phyloP scores from a whole-genome alignment of 2,329 filamentous ascomycete species.

The Corinectria fuckeliana region DNA sequence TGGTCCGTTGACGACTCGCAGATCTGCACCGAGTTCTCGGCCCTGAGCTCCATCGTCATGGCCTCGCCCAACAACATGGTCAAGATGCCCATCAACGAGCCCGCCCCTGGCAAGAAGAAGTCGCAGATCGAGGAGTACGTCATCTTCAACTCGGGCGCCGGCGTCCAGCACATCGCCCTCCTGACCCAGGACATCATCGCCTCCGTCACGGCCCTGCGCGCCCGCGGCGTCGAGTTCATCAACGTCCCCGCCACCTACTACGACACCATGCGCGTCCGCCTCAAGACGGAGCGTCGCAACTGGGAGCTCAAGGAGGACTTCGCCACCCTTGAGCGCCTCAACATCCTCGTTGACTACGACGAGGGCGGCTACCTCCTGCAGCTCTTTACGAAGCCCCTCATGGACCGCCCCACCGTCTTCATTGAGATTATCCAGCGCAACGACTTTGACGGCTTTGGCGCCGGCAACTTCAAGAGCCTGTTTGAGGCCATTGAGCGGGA shows the following conservation, averaged over 20 bases:
- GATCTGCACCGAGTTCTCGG: slow-evolving; percentile 91
- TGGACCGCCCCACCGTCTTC: slow-evolving; percentile 95
- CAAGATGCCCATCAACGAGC: slow-evolving; percentile 99
- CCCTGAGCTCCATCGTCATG: slow-evolving; percentile 91
- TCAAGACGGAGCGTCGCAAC: slow-evolving; percentile 66
- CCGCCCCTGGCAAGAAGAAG: slow-evolving; percentile 86
- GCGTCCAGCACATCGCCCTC: slow-evolving; percentile 93
- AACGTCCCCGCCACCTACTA: slow-evolving; percentile 89
- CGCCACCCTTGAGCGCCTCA: slow-evolving; percentile 75
- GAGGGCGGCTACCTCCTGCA: slow-evolving; percentile 84
- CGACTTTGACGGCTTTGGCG: slow-evolving; percentile 90
- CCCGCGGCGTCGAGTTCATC: slow-evolving; percentile 93
- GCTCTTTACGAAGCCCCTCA: slow-evolving; percentile 84
- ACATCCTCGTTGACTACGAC: slow-evolving; percentile 95
- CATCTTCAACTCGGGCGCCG: slow-evolving; percentile 86
- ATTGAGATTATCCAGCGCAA: slow-evolving; percentile 95
- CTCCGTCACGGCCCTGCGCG: slow-evolving; percentile 78
- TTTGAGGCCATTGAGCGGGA: slow-evolving; percentile 97
- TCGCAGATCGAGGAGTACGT: slow-evolving; percentile 95
- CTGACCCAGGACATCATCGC: slow-evolving; percentile 80
- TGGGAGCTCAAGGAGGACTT: slow-evolving; percentile 81
- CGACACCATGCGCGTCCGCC: slow-evolving; percentile 72
- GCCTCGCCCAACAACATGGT: slow-evolving; percentile 81
- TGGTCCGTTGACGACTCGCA: slow-evolving; percentile 95
- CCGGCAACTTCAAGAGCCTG: slow-evolving; percentile 93